These are phyloP conservation scores for Grosmannia huntii DNA, from an alignment of 2,329 filamentous ascomycete genomes.

Conservation along the genomic window DNA sequence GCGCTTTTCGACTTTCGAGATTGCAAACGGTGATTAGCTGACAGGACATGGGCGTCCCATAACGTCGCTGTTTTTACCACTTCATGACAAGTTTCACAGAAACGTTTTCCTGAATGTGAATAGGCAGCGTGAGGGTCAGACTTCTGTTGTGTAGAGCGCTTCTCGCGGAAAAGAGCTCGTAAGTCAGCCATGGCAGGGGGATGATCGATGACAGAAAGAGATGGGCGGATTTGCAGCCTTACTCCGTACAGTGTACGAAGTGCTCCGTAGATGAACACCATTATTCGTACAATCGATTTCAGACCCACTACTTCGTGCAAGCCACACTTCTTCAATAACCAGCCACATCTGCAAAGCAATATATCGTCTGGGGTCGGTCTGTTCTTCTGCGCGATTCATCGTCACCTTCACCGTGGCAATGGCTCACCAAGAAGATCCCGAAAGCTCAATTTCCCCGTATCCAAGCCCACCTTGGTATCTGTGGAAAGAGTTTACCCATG, in stretches of 20 bases:
- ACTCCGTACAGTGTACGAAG: no score
- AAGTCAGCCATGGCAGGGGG: conserved; percentile 56
- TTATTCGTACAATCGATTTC: no score
- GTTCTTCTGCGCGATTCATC: neutral
- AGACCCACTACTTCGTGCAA: no score
- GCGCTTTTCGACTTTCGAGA: neutral
- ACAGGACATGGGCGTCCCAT: conserved; percentile 51
- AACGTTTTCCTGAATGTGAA: conserved; percentile 52
- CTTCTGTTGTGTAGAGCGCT: conserved; percentile 62
- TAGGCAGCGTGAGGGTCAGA: conserved; percentile 57
- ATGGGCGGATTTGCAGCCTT: no score
- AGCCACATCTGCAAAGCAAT: conserved; percentile 1
- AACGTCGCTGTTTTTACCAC: conserved; percentile 51
- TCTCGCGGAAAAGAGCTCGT: conserved; percentile 64
- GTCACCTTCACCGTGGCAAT: conserved; percentile 25
- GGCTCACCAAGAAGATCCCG: conserved; percentile 37
- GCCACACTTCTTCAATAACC: neutral
- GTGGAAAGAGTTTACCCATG: conserved; percentile 74
- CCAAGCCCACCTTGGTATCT: conserved; percentile 73
- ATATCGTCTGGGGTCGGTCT: neutral
- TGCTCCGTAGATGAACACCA: no score
- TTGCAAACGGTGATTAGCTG: conserved; percentile 30
- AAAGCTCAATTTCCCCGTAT: conserved; percentile 21
- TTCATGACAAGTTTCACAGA: conserved; percentile 54
- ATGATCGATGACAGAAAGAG: neutral